These are phyloP conservation scores for Candida patagonica DNA, from an alignment of 805 yeast species.

Conservation along the genomic window DNA sequence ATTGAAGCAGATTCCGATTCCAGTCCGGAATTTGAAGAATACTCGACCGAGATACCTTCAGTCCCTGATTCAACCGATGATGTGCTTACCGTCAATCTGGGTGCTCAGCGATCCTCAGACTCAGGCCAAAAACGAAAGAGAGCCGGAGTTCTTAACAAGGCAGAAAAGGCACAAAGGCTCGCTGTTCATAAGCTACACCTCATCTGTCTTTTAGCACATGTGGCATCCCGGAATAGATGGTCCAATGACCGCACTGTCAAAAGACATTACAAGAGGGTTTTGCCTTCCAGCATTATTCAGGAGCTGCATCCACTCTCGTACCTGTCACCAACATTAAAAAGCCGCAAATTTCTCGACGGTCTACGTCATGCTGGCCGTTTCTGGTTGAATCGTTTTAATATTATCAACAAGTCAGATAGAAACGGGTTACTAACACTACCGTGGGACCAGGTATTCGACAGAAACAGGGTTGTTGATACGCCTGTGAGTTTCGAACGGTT, in stretches of 20 bases:
- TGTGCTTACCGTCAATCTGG: slow-evolving; percentile 3
- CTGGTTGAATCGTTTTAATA: slow-evolving; percentile 50
- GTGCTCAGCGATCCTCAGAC: not conserved
- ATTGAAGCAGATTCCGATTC: slow-evolving; percentile 7
- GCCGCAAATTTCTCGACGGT: slow-evolving; percentile 69
- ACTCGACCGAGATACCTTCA: not conserved
- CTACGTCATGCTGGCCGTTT: slow-evolving; percentile 53
- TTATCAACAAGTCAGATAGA: slow-evolving; percentile 25
- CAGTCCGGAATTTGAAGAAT: not conserved
- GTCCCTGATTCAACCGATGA: not conserved
- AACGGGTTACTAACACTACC: slow-evolving; percentile 32
- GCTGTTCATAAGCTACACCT: slow-evolving; percentile 51
- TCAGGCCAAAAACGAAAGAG: slow-evolving; percentile 2
- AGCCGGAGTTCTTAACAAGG: slow-evolving; percentile 21
- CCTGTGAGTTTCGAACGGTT: slow-evolving; percentile 36
- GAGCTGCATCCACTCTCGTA: slow-evolving; percentile 43
- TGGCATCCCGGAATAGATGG: slow-evolving; percentile 65
- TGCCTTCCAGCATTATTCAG: slow-evolving; percentile 39
- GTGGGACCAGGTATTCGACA: slow-evolving; percentile 39
- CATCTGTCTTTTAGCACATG: slow-evolving; percentile 55
- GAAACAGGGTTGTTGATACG: slow-evolving; percentile 14
- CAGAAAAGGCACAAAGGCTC: slow-evolving; percentile 47
- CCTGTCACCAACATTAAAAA: slow-evolving; percentile 38
- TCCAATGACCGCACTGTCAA: slow-evolving; percentile 42
- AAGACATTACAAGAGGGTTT: slow-evolving; percentile 31